Evolutionary conservation across 768 basidiomycete species (phyloP).

Genomic region (Lenzites betulinus): DNA sequence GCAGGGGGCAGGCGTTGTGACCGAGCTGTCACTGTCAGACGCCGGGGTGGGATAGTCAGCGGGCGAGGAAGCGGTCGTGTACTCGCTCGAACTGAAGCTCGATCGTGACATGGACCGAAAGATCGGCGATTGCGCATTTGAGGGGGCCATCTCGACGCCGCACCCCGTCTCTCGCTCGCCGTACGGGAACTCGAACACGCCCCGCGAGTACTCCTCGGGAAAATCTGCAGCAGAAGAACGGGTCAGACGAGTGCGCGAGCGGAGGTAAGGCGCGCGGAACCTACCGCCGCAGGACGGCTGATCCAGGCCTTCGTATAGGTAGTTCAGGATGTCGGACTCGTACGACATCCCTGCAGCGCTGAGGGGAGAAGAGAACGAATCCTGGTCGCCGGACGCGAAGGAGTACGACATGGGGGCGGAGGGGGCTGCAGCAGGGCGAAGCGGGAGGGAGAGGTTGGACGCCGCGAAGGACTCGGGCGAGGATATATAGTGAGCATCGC

Average conservation of each 20-base stretch:
- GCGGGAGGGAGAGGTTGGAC: background rate
- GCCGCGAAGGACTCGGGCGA: background rate
- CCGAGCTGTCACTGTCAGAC: slow-evolving; percentile 20
- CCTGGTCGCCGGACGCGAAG: background rate
- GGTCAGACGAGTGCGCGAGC: background rate
- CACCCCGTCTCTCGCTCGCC: background rate
- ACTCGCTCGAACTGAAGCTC: slow-evolving; percentile 16
- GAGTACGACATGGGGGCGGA: slow-evolving; percentile 1
- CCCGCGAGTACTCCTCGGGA: background rate
- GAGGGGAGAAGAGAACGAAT: background rate
- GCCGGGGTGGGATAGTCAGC: slow-evolving; percentile 18
- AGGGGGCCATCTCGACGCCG: background rate
- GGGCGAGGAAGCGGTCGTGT: slow-evolving; percentile 5
- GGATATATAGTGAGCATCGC: slow-evolving; percentile 9
- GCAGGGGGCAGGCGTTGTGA: slow-evolving; percentile 19
- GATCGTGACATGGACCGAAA: slow-evolving; percentile 22
- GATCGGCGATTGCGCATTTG: slow-evolving; percentile 13
- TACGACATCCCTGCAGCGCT: slow-evolving; percentile 3
- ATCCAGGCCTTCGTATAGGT: slow-evolving; percentile 6
- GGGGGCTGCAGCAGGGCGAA: background rate
- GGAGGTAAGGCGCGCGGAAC: background rate
- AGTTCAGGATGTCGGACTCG: slow-evolving; percentile 1
- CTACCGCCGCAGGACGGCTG: background rate
- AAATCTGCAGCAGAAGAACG: background rate
- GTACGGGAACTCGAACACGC: background rate